A percentile compares a stretch with the other conserved stretches of the same genome.
Evolutionary conservation across 306 rosid genomes (phyloP).

Genomic region (Citrullus amarus): DNA sequence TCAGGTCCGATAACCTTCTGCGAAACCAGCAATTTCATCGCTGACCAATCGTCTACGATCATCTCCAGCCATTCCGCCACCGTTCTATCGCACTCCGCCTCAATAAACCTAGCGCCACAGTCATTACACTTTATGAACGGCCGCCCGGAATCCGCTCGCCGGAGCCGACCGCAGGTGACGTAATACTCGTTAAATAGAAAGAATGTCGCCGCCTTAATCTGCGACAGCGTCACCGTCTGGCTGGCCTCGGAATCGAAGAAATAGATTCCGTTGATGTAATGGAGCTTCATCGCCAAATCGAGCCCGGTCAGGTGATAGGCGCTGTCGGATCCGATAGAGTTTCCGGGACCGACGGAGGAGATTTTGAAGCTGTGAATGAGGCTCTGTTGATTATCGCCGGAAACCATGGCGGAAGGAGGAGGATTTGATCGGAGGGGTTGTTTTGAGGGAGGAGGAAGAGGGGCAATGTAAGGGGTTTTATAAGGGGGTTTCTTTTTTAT

Average conservation of each 20-base stretch:
- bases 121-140: constrained; percentile 78
- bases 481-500: too few relatives aligned
- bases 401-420: constrained; percentile 21
- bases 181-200: constrained; percentile 19
- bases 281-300: constrained; percentile 84
- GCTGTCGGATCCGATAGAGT: constrained; percentile 16
- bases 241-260: constrained; percentile 22
- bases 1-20: constrained; percentile 75
- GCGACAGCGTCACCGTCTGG: constrained; percentile 4
- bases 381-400: constrained; percentile 7
- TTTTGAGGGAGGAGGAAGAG: not conserved
- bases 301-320: constrained; percentile 25
- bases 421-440: not conserved
- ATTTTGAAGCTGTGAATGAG: constrained; percentile 30
- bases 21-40: constrained; percentile 33
- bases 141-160: constrained; percentile 48
- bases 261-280: constrained; percentile 52
- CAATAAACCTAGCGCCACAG: constrained; percentile 62
- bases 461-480: not conserved
- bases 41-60: constrained; percentile 24
- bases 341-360: constrained; percentile 61
- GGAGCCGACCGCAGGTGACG: constrained; percentile 44
- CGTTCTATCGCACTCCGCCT: constrained; percentile 43
- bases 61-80: constrained; percentile 40
- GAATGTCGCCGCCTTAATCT: constrained; percentile 39